Base-by-base conservation (phyloP, 2,329 filamentous ascomycete genomes). In the Sporothrix inflata region DNA sequence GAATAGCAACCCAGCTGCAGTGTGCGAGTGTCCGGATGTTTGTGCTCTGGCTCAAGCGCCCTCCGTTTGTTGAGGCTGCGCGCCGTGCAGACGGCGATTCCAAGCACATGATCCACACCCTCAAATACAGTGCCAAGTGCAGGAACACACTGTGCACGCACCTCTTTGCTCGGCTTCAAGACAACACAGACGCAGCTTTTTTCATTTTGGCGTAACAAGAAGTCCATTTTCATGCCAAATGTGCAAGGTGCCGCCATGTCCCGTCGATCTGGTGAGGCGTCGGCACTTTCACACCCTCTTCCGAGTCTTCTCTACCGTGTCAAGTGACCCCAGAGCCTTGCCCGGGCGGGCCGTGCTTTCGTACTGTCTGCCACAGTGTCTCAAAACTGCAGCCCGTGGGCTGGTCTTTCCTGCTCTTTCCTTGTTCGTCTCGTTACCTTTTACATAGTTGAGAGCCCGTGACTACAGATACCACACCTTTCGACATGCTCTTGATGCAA, bases 281-380 rank as follows among this genome's bases (percentile, higher is more conserved):
- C n/a, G 8, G 49, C 49, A 53, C 49, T 21, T 24, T 24, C 51
- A 55, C 24, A 55, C 51, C 4, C 51, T 30, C 51, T 55, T n/a
- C n/a, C n/a, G n/a, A n/a, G n/a, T n/a, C n/a, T n/a, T 53, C 21
- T 55, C 11, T 21, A 16, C 34, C 8, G 14, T 66, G 42, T 66
- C 61, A 66, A 66, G 38, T 27, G 61, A 66, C 42, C n/a, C 24
- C 40, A 65, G 1, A 49, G 61, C 61, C 55, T 66, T 66, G 42
- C 7, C 61, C 21, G 21, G 21, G n/a, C 14, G 14, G 42, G 12
- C 42, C 34, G 27, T 34, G 45, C 24, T 24, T n/a, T 53, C 21
- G 49, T 57, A 57, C 67, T 69, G 67, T 69, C 47, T 69, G 42
- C n/a, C 49, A 40, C 38, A 42, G 34, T 69, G 67, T 45, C 51